Conservation (phyloP, 2,329 filamentous ascomycete species). For the Elsinoe arachidis region DNA sequence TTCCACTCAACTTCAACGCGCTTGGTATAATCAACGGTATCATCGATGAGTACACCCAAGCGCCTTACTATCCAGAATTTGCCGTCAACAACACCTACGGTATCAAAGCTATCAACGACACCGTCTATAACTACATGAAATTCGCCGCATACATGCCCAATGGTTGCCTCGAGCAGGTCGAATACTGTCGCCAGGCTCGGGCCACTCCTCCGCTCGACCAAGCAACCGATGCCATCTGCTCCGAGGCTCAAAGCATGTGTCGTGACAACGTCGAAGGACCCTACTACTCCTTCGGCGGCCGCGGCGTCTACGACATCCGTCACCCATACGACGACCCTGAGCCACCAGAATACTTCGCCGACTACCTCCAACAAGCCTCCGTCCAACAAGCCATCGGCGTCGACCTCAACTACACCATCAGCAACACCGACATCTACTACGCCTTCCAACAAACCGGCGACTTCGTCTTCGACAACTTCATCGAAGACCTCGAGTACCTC, state of each 20-base stretch:
- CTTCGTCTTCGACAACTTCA: constrained; percentile 54
- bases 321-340: constrained; percentile 19
- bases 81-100: constrained; percentile 49
- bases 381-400: constrained; percentile 14
- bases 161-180: constrained; percentile 44
- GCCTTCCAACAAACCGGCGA: constrained; percentile 49
- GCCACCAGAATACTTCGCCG: constrained; percentile 3
- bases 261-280: constrained; percentile 48
- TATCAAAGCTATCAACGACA: constrained; percentile 48
- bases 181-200: constrained; percentile 41
- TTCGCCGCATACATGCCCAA: constrained; percentile 41
- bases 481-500: constrained; percentile 34
- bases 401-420: constrained; percentile 13
- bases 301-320: constrained; percentile 55
- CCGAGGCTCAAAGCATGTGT: constrained; percentile 48
- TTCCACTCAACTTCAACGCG: constrained; percentile 40
- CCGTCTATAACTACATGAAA: constrained; percentile 51
- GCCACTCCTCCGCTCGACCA: constrained; percentile 1
- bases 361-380: constrained; percentile 7
- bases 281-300: constrained; percentile 46
- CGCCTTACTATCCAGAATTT: constrained; percentile 43
- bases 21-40: constrained; percentile 50
- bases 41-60: constrained; percentile 46
- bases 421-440: constrained; percentile 41
- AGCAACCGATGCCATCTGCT: constrained; percentile 40